Conservation (phyloP, 108 stramenopile species). For the Cylindrotheca closterium region DNA sequence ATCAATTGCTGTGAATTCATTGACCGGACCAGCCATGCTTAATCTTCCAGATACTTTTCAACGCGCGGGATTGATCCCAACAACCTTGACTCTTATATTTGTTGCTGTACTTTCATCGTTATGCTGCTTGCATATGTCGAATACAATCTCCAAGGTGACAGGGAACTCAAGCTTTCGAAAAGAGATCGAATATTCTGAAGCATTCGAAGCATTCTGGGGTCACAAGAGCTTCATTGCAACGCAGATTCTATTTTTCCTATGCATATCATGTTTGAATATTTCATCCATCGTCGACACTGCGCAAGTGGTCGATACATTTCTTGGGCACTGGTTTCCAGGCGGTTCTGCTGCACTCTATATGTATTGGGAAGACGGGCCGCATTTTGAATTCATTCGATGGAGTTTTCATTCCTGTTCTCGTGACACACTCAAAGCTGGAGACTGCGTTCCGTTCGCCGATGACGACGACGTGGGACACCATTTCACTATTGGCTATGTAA, state of each 20-base stretch:
- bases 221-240: conserved; percentile 43
- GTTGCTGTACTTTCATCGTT: conserved; percentile 58
- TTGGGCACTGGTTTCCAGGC: conserved; percentile 40
- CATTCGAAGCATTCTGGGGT: conserved; percentile 56
- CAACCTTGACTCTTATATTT: conserved; percentile 42
- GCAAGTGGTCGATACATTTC: conserved; percentile 58
- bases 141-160: conserved; percentile 58
- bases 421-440: conserved; percentile 30
- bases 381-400: conserved; percentile 30
- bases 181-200: conserved; percentile 58
- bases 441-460: conserved; percentile 52
- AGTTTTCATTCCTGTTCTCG: conserved; percentile 30
- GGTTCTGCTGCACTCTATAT: conserved; percentile 26
- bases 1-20: conserved; percentile 65
- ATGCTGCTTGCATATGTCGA: conserved; percentile 69
- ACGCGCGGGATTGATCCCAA: conserved; percentile 68
- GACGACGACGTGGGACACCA: conserved; percentile 20
- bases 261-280: conserved; percentile 51
- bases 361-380: neutral
- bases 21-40: conserved; percentile 80
- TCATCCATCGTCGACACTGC: conserved; percentile 65
- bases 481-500: conserved; percentile 52
- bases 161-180: conserved; percentile 43
- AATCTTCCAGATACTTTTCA: conserved; percentile 68
- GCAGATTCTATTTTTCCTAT: conserved; percentile 51